Evolutionary conservation across 257 asterid species (phyloP).

Genomic region (Vinca minor): DNA sequence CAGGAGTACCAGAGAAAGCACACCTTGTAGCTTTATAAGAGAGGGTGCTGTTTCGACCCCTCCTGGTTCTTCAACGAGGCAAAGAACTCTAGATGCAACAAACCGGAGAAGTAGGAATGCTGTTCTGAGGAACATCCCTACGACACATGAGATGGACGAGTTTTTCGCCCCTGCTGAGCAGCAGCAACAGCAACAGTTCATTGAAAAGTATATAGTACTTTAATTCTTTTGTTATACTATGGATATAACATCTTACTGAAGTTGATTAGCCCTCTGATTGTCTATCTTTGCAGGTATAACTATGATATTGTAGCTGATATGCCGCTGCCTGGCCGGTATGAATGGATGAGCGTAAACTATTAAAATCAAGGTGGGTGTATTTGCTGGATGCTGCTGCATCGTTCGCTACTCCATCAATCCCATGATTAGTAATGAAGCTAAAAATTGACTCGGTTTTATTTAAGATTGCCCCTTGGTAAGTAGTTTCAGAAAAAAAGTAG

Average conservation of each 20-base stretch:
- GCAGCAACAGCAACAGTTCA: slow-evolving; percentile 44
- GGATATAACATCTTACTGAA: not conserved
- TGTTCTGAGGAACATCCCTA: slow-evolving; percentile 28
- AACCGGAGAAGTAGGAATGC: slow-evolving; percentile 30
- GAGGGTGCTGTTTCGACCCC: slow-evolving; percentile 25
- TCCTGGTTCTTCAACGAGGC: slow-evolving; percentile 49
- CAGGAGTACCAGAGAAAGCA: slow-evolving; percentile 62
- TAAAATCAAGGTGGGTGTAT: slow-evolving; percentile 19
- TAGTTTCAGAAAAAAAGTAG: too few relatives aligned
- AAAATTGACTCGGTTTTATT: slow-evolving; percentile 9
- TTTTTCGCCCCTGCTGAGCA: slow-evolving; percentile 47
- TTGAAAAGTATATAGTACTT: slow-evolving; percentile 49
- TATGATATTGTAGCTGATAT: slow-evolving; percentile 41
- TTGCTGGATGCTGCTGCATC: slow-evolving; percentile 1
- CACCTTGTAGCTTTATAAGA: slow-evolving; percentile 49
- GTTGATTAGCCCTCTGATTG: not conserved
- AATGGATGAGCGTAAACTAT: slow-evolving; percentile 49
- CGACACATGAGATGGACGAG: slow-evolving; percentile 52
- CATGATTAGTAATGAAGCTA: too few relatives aligned
- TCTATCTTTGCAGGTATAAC: slow-evolving; percentile 65
- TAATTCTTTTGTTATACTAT: not conserved
- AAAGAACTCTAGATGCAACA: slow-evolving; percentile 16
- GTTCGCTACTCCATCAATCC: too few relatives aligned
- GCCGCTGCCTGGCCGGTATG: slow-evolving; percentile 67
- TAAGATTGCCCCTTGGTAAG: not conserved